These are phyloP conservation scores for Penicillium crystallinum DNA, from an alignment of 495 filamentous ascomycete genomes.

Conservation along the genomic window DNA sequence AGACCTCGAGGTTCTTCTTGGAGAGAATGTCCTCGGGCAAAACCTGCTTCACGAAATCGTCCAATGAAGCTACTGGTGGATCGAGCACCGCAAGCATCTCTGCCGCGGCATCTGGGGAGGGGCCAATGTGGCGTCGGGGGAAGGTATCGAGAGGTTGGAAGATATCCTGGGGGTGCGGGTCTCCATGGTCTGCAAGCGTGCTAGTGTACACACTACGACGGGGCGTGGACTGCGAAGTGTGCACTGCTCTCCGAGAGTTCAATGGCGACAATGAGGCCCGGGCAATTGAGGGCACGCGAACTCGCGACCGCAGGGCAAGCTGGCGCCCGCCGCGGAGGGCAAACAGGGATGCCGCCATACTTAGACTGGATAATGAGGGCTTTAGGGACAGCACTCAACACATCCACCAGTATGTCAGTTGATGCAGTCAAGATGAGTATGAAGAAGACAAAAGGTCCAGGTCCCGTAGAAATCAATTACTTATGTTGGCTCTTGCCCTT, in stretches of 20 bases:
- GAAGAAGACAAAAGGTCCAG: constrained; percentile 29
- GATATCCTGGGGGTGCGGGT: constrained; percentile 38
- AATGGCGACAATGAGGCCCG: constrained; percentile 25
- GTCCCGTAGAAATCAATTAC: constrained; percentile 7
- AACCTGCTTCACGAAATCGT: constrained; percentile 87
- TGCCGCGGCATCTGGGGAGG: constrained; percentile 62
- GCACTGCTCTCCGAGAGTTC: constrained; percentile 19
- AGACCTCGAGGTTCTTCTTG: constrained; percentile 47
- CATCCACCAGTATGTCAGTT: constrained; percentile 8
- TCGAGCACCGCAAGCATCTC: constrained; percentile 80
- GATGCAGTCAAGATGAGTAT: constrained; percentile 27
- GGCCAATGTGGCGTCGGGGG: constrained; percentile 86
- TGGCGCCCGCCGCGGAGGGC: constrained; percentile 42
- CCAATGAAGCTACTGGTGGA: constrained; percentile 66
- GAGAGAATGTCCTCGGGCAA: constrained; percentile 81
- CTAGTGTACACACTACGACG: constrained; percentile 39
- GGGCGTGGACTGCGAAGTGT: constrained; percentile 23
- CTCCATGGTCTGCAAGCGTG: constrained; percentile 38
- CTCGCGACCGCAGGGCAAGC: constrained; percentile 35
- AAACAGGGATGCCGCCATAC: constrained; percentile 40
- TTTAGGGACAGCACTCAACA: constrained; percentile 13
- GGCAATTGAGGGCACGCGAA: constrained; percentile 26
- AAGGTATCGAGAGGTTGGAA: constrained; percentile 62
- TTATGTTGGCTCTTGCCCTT: constrained; percentile 4
- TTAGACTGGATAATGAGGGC: constrained; percentile 11